Base-by-base conservation (phyloP, 169 alveolate species). In the Babesia gibsoni region DNA sequence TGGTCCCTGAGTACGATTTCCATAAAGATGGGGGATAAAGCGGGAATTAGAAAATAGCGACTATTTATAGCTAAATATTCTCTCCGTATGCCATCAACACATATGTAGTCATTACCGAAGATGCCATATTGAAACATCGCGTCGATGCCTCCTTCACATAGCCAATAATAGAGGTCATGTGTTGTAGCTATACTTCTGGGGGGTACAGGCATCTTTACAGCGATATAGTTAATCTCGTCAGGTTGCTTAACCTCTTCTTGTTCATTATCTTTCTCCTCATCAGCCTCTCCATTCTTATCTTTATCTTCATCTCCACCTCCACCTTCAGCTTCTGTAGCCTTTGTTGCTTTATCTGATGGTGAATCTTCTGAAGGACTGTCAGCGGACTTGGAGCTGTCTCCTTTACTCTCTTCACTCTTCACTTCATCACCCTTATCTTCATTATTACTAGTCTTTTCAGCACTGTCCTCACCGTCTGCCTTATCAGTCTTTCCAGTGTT, bases 101-200 rank as follows among this genome's bases (percentile, higher is more conserved):
- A 33, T 14, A 58, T 16, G 37, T 27, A 36, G 43, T 48, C 65
- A 14, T 41, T 43, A 42, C n/a, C 48, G 30, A 66, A 33, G 10
- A 35, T 35, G 4, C 23, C 14, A 33, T 56, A 45, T 22, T 9
- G 25, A 33, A 72, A 72, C 45, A 72, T 8, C 6, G 52, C 6
- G 33, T n/a, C 39, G 23, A 59, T 10, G 7, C 57, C 63, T 0
- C 83, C 83, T 0, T 33, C 65, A 14, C 59, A 58, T 18, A 72
- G 39, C 83, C 83, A 72, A 12, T 59, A 46, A 43, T 48, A 72
- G 1, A 72, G 65, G 14, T 72, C 83, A 37, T 72, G 35, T 18
- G 50, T 48, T 9, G 83, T 52, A 20, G 18, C 4, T 2, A 72
- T 58, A 9, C 57, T 29, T 1, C 61, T 14, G 16, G 67, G 65